Evolutionary conservation across 129 eudicot species (phyloP).

Genomic region (Flaveria linearis): DNA sequence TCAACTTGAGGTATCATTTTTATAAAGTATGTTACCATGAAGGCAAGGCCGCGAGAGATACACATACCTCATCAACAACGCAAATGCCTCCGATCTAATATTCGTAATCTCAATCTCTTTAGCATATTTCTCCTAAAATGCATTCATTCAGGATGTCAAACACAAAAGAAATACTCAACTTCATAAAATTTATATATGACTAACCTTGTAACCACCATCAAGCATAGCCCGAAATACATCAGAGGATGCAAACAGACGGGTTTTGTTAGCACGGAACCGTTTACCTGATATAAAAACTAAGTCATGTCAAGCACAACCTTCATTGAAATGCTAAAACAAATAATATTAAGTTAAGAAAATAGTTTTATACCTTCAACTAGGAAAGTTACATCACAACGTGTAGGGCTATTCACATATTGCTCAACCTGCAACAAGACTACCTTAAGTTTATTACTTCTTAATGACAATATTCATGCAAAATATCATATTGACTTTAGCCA

Average conservation of each 20-base stretch:
- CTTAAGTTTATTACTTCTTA: too few species aligned
- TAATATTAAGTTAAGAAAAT: too few species aligned
- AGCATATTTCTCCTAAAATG: slow-evolving; percentile 55
- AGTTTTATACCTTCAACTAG: slow-evolving; percentile 50
- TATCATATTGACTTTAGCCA: too few species aligned
- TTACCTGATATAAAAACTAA: slow-evolving; percentile 34
- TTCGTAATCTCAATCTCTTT: slow-evolving; percentile 62
- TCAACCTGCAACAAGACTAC: slow-evolving; percentile 51
- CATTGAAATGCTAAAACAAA: background rate
- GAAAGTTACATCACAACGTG: slow-evolving; percentile 75
- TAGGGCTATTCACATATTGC: slow-evolving; percentile 70
- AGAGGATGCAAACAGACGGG: slow-evolving; percentile 62
- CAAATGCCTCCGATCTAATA: slow-evolving; percentile 61
- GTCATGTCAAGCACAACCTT: background rate
- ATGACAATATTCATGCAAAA: too few species aligned
- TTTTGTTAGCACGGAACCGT: slow-evolving; percentile 61
- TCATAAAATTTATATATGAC: background rate
- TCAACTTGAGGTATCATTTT: background rate
- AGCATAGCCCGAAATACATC: slow-evolving; percentile 76
- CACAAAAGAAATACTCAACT: background rate
- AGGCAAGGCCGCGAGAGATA: background rate
- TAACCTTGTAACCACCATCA: slow-evolving; percentile 62
- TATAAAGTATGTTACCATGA: background rate
- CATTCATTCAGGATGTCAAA: background rate
- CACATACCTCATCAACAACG: slow-evolving; percentile 60